Evolutionary conservation across 2,329 filamentous ascomycete species (phyloP), one percentile per base, ranked within the genome.

Genomic region (Cladosporium colombiae): DNA sequence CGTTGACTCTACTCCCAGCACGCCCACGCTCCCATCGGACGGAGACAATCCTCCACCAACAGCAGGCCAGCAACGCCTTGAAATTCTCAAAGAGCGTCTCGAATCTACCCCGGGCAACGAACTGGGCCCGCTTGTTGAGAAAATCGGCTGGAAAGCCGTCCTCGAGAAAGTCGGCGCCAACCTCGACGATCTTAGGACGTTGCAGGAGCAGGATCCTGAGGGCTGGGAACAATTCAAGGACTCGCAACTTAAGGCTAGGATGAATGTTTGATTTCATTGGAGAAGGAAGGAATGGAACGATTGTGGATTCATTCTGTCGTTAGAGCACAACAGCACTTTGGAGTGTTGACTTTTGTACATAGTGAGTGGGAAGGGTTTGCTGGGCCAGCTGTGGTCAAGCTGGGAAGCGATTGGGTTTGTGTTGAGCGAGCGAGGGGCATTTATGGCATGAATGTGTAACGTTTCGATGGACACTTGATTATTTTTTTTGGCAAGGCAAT

Each of bases 151-250:
- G 60, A 81, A 90, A 14, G 80, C 81, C 64, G 84, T 87, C 0
- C 88, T 92, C 69, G 83, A 86, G 71, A 85, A 88, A 72, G 81
- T 86, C 21, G 86, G 85, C 5, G 83, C 84, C 31, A 91, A 92
- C 69, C 87, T 88, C 0, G 85, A 88, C 68, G 84, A 90, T 75
- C 86, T 91, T 84, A 83, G 85, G 59, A 78, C 79, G 8, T 86
- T 93, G 73, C 82, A 81, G 70, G 71, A 74, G 52, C 77, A 80
- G 64, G 76, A 78, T 71, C 76, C 77, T 10, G 67, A 69, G 35
- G 75, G 70, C 6, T 78, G 75, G 75, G 72, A 73, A 65, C 68
- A 71, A 49, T 78, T 78, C 64, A 72, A 70, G 66, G 75, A 78
- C 66, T 70, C 72, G 64, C 76, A 78, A 63, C 68, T 75, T 66